Evolutionary conservation across 176 grass and related monocot species (phyloP).

Genomic region (Oryza officinalis): DNA sequence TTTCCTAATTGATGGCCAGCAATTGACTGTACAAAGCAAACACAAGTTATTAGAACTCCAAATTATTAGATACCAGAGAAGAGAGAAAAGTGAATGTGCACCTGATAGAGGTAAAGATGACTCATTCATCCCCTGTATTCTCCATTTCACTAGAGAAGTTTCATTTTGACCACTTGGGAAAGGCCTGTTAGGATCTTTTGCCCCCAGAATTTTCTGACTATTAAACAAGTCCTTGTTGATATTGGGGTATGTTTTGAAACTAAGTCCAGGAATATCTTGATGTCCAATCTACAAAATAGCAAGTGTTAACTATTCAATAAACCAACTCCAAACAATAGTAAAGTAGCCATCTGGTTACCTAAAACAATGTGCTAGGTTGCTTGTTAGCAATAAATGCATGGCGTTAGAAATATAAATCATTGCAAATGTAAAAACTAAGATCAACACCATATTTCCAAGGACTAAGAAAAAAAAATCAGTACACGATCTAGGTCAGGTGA

Average conservation of each 20-base stretch:
- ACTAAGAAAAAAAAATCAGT: no score
- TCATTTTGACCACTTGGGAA: constrained; percentile 93
- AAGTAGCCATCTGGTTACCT: no score
- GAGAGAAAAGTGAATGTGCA: constrained; percentile 30
- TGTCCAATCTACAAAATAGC: constrained; percentile 61
- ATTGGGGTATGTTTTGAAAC: constrained; percentile 82
- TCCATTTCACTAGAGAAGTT: constrained; percentile 85
- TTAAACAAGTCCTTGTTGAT: constrained; percentile 87
- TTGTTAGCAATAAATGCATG: no score
- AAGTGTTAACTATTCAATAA: no score
- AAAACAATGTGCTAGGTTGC: no score
- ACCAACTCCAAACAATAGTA: no score
- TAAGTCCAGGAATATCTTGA: constrained; percentile 67
- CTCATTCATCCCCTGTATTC: constrained; percentile 83
- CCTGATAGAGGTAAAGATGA: constrained; percentile 73
- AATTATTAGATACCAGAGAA: constrained; percentile 17
- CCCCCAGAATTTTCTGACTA: constrained; percentile 66
- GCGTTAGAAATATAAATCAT: no score
- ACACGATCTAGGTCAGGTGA: no score
- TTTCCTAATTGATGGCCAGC: constrained; percentile 77
- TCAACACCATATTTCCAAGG: no score
- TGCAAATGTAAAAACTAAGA: no score
- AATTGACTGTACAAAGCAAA: constrained; percentile 59
- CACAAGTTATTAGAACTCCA: not conserved
- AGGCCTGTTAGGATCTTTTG: constrained; percentile 84